Conservation (phyloP, 2,329 filamentous ascomycete genomes). For the Ophiostoma australiae region DNA sequence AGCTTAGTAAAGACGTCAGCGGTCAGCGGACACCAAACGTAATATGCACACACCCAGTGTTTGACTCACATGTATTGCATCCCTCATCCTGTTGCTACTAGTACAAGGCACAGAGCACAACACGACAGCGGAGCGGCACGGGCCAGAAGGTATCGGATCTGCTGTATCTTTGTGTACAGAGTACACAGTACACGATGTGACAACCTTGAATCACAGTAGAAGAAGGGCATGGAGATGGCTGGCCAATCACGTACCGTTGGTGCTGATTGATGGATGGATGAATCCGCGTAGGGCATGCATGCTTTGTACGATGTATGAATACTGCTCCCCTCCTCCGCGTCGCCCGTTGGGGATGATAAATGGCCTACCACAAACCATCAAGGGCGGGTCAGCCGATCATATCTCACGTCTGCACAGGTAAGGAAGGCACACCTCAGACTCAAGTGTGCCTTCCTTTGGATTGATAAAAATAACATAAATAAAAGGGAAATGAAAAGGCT, state of each 20-base stretch:
- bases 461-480: no score
- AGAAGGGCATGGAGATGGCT: neutral
- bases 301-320: neutral
- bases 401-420: neutral
- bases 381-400: constrained; percentile 6
- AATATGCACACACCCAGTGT: neutral
- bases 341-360: neutral
- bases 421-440: neutral
- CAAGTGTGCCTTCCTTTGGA: neutral
- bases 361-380: neutral
- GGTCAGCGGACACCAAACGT: neutral
- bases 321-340: neutral
- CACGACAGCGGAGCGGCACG: constrained; percentile 6
- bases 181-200: neutral
- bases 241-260: neutral
- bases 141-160: neutral
- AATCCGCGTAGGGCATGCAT: neutral
- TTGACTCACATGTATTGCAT: neutral
- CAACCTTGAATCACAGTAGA: neutral
- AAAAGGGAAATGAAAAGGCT: neutral
- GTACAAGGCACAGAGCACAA: constrained; percentile 5
- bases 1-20: neutral
- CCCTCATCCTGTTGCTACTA: neutral
- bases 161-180: neutral
- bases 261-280: neutral